A percentile compares a stretch with the other conserved stretches of the same genome.
Conservation (phyloP, 192 early-diverging fungal species). For the Coemansia sp. region DNA sequence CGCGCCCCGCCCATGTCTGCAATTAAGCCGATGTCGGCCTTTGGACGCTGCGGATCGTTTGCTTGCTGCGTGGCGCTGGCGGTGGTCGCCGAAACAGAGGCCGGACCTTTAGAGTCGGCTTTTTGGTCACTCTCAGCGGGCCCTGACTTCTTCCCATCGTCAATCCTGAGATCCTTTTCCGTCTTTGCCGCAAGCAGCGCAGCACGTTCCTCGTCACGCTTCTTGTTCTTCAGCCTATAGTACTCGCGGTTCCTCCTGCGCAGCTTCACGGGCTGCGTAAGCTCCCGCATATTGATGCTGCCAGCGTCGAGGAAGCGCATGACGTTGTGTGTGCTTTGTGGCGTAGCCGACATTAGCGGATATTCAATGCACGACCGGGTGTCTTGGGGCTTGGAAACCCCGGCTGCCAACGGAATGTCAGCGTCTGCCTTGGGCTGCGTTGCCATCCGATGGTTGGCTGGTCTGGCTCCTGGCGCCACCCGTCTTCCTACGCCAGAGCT, state of each 20-base stretch:
- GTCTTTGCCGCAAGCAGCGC: conserved; percentile 34
- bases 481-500: neutral
- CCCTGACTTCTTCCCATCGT: conserved; percentile 1
- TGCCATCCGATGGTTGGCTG: neutral
- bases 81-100: too few species aligned
- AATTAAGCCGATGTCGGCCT: conserved; percentile 62
- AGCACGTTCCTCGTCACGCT: conserved; percentile 48
- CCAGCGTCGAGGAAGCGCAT: conserved; percentile 65
- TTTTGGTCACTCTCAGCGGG: neutral
- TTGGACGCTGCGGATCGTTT: conserved; percentile 21
- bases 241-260: conserved; percentile 41
- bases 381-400: conserved; percentile 3
- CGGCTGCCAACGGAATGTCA: conserved; percentile 30
- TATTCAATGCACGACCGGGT: conserved; percentile 56
- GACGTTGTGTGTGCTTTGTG: conserved; percentile 60
- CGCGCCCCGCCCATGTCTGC: conserved; percentile 73
- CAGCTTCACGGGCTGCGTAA: conserved; percentile 59
- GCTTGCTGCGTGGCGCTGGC: neutral
- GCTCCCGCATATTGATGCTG: conserved; percentile 54
- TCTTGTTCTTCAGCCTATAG: conserved; percentile 45
- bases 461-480: neutral
- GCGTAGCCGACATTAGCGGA: conserved; percentile 60
- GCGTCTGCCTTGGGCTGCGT: conserved; percentile 7
- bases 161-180: conserved; percentile 5
- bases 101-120: too few species aligned